Percentiles rank a stretch among this genome's conserved stretches.
These are phyloP conservation scores for Taphrina communis DNA, from an alignment of 1,139 yeast genomes.

Conservation along the genomic window DNA sequence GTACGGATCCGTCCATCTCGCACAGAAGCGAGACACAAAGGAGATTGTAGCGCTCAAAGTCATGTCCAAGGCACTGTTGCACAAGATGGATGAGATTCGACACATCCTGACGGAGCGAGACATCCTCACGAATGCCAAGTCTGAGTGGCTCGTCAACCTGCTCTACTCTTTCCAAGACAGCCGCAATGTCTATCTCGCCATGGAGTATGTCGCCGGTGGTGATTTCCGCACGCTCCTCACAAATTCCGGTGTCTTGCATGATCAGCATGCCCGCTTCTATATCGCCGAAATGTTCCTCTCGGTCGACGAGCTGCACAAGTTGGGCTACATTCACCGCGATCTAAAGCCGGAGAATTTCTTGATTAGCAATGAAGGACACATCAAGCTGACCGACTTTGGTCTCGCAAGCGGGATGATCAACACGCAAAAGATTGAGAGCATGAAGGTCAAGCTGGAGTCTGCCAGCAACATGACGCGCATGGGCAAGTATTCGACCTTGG, in stretches of 20 bases:
- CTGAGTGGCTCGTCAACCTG: slow-evolving; percentile 94
- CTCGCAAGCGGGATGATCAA: slow-evolving; percentile 96
- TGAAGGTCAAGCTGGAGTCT: slow-evolving; percentile 73
- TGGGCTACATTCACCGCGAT: slow-evolving; percentile 96
- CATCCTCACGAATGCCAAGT: slow-evolving; percentile 88
- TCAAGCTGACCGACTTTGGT: slow-evolving; percentile 96
- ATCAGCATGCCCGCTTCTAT: slow-evolving; percentile 94
- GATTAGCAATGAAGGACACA: slow-evolving; percentile 92
- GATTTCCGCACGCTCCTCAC: slow-evolving; percentile 93
- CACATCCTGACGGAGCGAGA: slow-evolving; percentile 97
- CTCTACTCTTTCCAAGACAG: slow-evolving; percentile 94
- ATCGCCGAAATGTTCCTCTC: slow-evolving; percentile 96
- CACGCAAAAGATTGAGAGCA: slow-evolving; percentile 88
- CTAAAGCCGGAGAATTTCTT: slow-evolving; percentile 96
- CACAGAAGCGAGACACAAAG: slow-evolving; percentile 89
- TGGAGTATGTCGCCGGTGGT: slow-evolving; percentile 99
- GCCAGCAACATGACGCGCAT: slow-evolving; percentile 67
- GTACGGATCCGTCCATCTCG: slow-evolving; percentile 94
- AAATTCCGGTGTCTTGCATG: slow-evolving; percentile 88
- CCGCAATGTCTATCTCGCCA: slow-evolving; percentile 88
- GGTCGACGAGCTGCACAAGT: slow-evolving; percentile 87
- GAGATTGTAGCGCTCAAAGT: slow-evolving; percentile 96
- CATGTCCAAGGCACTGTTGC: slow-evolving; percentile 80
- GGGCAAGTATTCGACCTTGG: slow-evolving; percentile 52
- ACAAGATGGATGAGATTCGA: slow-evolving; percentile 91